Evolutionary conservation across 1,139 yeast genomes (phyloP).

Genomic region (Suhomyces taliae): DNA sequence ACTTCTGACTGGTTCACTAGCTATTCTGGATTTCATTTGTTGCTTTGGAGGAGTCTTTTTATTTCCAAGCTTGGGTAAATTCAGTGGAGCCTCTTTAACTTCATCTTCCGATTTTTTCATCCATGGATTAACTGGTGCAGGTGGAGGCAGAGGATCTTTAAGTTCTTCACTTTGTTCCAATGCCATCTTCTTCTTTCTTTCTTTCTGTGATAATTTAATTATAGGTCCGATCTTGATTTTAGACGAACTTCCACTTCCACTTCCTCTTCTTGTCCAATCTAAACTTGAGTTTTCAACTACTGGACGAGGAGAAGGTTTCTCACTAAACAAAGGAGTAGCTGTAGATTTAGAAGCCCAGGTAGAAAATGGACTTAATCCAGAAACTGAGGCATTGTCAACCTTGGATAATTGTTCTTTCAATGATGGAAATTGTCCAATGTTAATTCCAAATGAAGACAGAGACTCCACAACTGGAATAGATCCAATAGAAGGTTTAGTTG

Average conservation of each 20-base stretch:
- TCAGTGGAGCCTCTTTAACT: background rate
- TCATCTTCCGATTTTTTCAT: background rate
- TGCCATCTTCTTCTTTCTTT: conserved; percentile 39
- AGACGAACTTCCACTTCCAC: conserved; percentile 14
- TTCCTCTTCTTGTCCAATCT: conserved; percentile 8
- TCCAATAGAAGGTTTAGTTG: background rate
- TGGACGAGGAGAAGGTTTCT: conserved; percentile 5
- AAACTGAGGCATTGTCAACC: background rate
- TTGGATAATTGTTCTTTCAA: conserved; percentile 1
- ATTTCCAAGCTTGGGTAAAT: conserved; percentile 11
- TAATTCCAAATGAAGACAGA: background rate
- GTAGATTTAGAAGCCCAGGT: conserved; percentile 31
- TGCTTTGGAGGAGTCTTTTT: background rate
- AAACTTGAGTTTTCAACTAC: background rate
- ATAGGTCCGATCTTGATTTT: conserved; percentile 39
- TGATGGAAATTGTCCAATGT: conserved; percentile 3
- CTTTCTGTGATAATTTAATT: conserved; percentile 50
- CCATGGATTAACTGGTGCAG: conserved; percentile 15
- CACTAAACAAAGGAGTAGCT: conserved; percentile 17
- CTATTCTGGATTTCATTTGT: background rate
- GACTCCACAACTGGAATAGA: background rate
- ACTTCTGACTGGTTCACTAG: background rate
- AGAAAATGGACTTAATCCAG: conserved; percentile 29
- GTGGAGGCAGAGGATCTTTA: background rate
- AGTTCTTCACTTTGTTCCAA: conserved; percentile 1